Evolutionary conservation across 768 basidiomycete species (phyloP).

Genomic region (Fibroporia radiculosa): DNA sequence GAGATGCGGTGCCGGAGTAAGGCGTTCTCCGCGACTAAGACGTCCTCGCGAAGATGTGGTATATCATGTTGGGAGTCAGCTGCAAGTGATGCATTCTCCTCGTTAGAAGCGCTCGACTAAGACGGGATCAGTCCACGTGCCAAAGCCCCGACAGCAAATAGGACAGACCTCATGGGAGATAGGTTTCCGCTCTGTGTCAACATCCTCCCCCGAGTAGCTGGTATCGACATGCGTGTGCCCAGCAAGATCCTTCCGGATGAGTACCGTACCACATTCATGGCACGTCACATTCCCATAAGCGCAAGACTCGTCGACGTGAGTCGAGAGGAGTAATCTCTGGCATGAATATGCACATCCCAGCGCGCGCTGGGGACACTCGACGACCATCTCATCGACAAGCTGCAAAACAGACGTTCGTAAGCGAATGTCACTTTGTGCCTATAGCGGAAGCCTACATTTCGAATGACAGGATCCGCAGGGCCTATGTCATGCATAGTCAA

Average conservation of each 20-base stretch:
- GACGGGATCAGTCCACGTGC: no score
- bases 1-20: constrained; percentile 51
- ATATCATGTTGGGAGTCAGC: no score
- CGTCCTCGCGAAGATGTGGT: no score
- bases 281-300: constrained; percentile 48
- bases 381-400: constrained; percentile 78
- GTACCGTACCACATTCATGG: constrained; percentile 36
- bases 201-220: background rate
- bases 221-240: constrained; percentile 25
- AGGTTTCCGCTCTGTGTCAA: no score
- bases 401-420: constrained; percentile 20
- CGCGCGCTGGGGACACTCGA: constrained; percentile 56
- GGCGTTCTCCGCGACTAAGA: constrained; percentile 57
- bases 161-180: no score
- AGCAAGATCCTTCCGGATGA: constrained; percentile 39
- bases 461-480: constrained; percentile 68
- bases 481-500: constrained; percentile 49
- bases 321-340: constrained; percentile 57
- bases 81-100: no score
- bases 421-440: background rate
- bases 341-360: constrained; percentile 57
- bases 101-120: no score
- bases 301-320: constrained; percentile 59
- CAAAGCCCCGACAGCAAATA: no score
- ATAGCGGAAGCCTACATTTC: constrained; percentile 40